phyloP scores from a whole-genome alignment of 495 filamentous ascomycete species.

The Aspergillus cavernicola region DNA sequence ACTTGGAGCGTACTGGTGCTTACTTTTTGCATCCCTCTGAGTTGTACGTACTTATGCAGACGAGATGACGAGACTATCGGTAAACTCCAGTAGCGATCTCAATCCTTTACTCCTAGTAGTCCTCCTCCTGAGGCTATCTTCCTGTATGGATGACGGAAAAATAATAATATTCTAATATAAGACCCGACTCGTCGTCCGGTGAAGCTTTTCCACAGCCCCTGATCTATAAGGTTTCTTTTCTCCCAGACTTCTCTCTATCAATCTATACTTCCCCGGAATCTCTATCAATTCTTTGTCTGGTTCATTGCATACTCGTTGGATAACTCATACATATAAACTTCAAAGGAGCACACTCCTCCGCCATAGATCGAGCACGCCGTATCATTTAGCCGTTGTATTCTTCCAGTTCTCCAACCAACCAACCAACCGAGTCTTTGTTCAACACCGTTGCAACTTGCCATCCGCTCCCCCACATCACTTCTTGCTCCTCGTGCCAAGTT shows the following conservation, averaged over 20 bases:
- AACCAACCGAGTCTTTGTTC: no score
- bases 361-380: not conserved
- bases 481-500: no score
- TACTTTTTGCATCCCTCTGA: constrained; percentile 7
- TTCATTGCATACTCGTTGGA: no score
- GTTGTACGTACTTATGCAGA: constrained; percentile 1
- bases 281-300: no score
- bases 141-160: no score
- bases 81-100: no score
- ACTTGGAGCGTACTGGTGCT: not conserved
- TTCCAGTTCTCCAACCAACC: no score
- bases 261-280: not conserved
- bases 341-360: not conserved
- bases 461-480: constrained; percentile 8
- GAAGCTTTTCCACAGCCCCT: constrained; percentile 2
- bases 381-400: no score
- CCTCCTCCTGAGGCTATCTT: no score
- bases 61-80: not conserved
- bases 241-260: not conserved
- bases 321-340: not conserved
- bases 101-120: no score
- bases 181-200: constrained; percentile 6
- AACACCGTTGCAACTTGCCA: no score
- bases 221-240: not conserved
- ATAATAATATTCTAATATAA: not conserved